Conservation (phyloP, 495 filamentous ascomycete species). For the Hypoxylon subgilvum region DNA sequence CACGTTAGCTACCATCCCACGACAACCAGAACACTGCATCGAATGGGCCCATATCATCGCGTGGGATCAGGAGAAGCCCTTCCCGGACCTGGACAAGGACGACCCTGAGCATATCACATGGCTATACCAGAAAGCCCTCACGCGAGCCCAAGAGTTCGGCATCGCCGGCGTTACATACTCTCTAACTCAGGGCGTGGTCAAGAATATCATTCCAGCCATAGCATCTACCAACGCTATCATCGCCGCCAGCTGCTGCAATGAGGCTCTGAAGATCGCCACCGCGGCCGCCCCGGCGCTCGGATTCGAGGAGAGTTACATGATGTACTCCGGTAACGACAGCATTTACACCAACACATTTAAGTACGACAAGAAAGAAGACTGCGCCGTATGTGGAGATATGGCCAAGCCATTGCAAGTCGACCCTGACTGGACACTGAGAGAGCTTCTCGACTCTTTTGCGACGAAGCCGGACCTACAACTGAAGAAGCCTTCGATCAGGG, state of each 20-base stretch:
- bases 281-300: constrained; percentile 76
- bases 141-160: constrained; percentile 83
- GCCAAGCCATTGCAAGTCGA: constrained; percentile 75
- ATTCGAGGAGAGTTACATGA: constrained; percentile 87
- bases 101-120: constrained; percentile 96
- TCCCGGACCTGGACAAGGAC: constrained; percentile 83
- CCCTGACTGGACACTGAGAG: constrained; percentile 73
- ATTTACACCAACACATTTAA: constrained; percentile 97
- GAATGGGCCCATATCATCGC: constrained; percentile 95
- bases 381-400: constrained; percentile 88
- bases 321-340: constrained; percentile 94
- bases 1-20: constrained; percentile 94
- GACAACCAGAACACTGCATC: constrained; percentile 97
- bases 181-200: constrained; percentile 97
- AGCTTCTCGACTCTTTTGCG: constrained; percentile 85
- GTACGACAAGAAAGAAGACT: constrained; percentile 89
- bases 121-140: constrained; percentile 86
- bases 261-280: constrained; percentile 93
- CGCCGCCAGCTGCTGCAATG: constrained; percentile 92
- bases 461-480: constrained; percentile 83
- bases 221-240: constrained; percentile 97
- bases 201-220: constrained; percentile 99
- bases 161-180: constrained; percentile 94
- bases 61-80: constrained; percentile 68
- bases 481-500: constrained; percentile 87